Conservation (phyloP, 768 basidiomycete genomes). For the Leucocoprinus sp. region DNA sequence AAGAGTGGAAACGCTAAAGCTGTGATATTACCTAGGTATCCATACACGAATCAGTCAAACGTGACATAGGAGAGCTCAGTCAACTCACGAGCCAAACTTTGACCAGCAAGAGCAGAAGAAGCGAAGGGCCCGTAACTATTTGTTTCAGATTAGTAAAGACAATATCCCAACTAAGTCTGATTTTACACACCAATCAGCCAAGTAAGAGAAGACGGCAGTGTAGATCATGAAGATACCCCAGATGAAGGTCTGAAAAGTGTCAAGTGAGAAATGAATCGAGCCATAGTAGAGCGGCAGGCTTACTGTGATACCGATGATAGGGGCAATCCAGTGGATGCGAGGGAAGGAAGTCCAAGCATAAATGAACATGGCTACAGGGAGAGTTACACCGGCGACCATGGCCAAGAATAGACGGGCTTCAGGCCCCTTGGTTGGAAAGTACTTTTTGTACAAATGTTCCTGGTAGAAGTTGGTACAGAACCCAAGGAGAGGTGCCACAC, state of each 20-base stretch:
- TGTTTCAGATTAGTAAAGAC: background rate
- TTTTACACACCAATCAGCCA: constrained; percentile 50
- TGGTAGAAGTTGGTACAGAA: constrained; percentile 38
- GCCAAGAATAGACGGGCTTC: constrained; percentile 57
- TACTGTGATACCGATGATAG: constrained; percentile 43
- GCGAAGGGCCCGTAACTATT: constrained; percentile 51
- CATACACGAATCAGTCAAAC: no score
- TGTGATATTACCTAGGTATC: no score
- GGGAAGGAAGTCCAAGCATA: constrained; percentile 62
- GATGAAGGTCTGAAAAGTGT: constrained; percentile 35
- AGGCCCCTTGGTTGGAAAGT: constrained; percentile 27
- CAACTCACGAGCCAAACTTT: constrained; percentile 55
- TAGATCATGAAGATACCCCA: constrained; percentile 47
- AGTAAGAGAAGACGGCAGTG: constrained; percentile 47
- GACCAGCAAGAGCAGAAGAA: constrained; percentile 61
- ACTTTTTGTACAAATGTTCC: constrained; percentile 36
- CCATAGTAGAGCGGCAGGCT: no score
- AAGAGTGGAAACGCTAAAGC: constrained; percentile 56
- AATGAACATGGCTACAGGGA: constrained; percentile 58
- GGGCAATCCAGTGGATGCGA: constrained; percentile 52
- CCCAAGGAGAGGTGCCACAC: constrained; percentile 46
- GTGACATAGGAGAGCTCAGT: no score
- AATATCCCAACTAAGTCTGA: background rate
- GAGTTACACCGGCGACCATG: constrained; percentile 46
- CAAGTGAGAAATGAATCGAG: background rate